Conservation (phyloP, 164 flowering plant genomes). For the Cinnamomum chago region DNA sequence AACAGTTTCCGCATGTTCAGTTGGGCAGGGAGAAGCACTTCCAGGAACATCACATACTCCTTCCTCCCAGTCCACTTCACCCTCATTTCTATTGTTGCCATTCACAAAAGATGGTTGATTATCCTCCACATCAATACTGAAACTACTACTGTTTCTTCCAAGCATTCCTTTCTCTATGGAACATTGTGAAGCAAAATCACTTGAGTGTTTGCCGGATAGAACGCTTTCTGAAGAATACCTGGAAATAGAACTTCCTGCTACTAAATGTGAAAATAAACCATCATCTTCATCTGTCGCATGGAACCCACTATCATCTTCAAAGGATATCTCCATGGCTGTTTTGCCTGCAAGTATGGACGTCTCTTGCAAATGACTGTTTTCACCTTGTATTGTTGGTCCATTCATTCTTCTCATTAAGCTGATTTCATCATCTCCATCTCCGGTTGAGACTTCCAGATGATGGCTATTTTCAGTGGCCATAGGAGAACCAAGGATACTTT, state of each 20-base stretch:
- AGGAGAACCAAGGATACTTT: slow-evolving; percentile 8
- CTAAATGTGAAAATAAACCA: slow-evolving; percentile 63
- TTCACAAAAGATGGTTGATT: slow-evolving; percentile 18
- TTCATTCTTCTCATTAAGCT: slow-evolving; percentile 11
- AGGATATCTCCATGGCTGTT: slow-evolving; percentile 49
- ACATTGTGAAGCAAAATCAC: slow-evolving; percentile 38
- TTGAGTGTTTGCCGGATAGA: slow-evolving; percentile 13
- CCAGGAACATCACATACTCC: slow-evolving; percentile 32
- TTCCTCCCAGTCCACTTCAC: slow-evolving; percentile 84
- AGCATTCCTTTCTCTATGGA: slow-evolving; percentile 54
- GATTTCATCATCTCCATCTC: slow-evolving; percentile 16
- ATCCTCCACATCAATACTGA: slow-evolving; percentile 15
- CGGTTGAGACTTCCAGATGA: slow-evolving; percentile 14
- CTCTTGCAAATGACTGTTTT: slow-evolving; percentile 8
- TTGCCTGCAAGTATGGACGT: slow-evolving; percentile 19
- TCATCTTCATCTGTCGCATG: slow-evolving; percentile 43
- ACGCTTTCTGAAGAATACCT: slow-evolving; percentile 25
- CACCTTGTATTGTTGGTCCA: neutral
- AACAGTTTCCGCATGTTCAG: slow-evolving; percentile 19
- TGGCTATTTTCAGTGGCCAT: slow-evolving; percentile 18
- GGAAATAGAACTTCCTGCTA: slow-evolving; percentile 41
- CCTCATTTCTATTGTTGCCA: slow-evolving; percentile 32
- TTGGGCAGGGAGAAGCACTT: slow-evolving; percentile 16
- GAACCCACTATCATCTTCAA: slow-evolving; percentile 38
- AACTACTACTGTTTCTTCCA: slow-evolving; percentile 20